Conservation (phyloP, 345 rosid genomes). For the Tarenaya hassleriana region DNA sequence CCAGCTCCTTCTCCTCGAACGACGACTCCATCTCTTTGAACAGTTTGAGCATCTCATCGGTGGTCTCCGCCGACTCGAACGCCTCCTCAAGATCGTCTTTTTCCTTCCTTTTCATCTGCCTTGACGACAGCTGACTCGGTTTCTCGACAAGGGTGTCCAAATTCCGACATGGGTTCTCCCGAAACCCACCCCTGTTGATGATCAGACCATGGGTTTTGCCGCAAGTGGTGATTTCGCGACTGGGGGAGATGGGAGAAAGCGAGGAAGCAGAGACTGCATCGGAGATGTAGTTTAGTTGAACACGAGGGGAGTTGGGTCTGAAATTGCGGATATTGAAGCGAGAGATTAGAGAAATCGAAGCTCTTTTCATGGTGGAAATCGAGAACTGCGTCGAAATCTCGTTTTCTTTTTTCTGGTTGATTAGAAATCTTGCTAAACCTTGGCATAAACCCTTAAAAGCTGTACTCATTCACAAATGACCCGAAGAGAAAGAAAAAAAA, state of each 20-base stretch:
- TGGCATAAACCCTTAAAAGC: neutral
- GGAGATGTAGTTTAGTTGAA: constrained; percentile 25
- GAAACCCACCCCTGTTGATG: constrained; percentile 31
- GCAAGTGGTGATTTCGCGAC: constrained; percentile 29
- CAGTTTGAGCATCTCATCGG: constrained; percentile 65
- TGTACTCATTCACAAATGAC: too few species aligned
- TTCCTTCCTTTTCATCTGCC: constrained; percentile 49
- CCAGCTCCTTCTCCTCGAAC: constrained; percentile 67
- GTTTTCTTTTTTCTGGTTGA: too few species aligned
- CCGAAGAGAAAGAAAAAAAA: neutral
- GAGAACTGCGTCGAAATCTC: constrained; percentile 1
- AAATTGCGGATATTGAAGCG: constrained; percentile 32
- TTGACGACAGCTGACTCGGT: constrained; percentile 39
- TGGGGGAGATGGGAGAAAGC: constrained; percentile 21
- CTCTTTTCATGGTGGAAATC: constrained; percentile 44
- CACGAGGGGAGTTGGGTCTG: constrained; percentile 24
- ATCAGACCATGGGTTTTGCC: constrained; percentile 31
- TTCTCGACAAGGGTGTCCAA: constrained; percentile 48
- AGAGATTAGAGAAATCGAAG: constrained; percentile 49
- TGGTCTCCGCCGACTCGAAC: constrained; percentile 70
- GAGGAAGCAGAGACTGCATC: constrained; percentile 22
- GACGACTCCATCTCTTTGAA: constrained; percentile 69
- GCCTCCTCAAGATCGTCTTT: constrained; percentile 71
- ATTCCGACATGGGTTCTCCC: constrained; percentile 37
- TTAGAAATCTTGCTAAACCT: too few species aligned